Percentiles rank a stretch among this genome's conserved stretches.
These are phyloP conservation scores for Striga hermonthica DNA, from an alignment of 305 asterid genomes.

Conservation along the genomic window DNA sequence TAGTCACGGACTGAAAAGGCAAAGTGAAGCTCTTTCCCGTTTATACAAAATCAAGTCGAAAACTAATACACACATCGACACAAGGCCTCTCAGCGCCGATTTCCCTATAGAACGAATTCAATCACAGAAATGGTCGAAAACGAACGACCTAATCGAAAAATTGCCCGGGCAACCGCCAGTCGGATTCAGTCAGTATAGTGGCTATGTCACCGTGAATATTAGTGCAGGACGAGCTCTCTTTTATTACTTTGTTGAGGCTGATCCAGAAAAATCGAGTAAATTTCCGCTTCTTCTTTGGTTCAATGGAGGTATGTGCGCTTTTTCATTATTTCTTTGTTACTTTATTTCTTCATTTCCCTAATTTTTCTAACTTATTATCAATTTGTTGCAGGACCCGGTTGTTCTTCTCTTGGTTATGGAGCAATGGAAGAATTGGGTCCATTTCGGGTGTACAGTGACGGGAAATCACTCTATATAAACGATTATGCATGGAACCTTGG, in stretches of 20 bases:
- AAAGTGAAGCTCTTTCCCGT: neutral
- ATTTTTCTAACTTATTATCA: too few relatives aligned
- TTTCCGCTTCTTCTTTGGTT: neutral
- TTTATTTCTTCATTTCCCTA: too few relatives aligned
- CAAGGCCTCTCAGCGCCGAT: neutral
- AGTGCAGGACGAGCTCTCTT: neutral
- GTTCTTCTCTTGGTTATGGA: constrained; percentile 67
- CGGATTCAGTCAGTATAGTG: neutral
- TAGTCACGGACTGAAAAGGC: neutral
- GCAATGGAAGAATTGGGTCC: constrained; percentile 78
- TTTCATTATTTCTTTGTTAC: too few relatives aligned
- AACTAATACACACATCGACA: neutral
- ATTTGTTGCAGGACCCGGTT: constrained; percentile 54
- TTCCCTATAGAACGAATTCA: neutral
- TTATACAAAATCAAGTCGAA: neutral
- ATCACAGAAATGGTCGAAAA: neutral
- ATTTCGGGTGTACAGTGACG: constrained; percentile 51
- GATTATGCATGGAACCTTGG: constrained; percentile 60
- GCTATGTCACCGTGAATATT: neutral
- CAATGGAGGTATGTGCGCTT: neutral
- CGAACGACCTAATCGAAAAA: neutral
- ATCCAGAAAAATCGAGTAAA: neutral
- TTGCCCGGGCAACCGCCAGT: neutral
- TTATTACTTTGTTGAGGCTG: neutral
- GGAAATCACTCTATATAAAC: constrained; percentile 52